Evolutionary conservation across 2,329 filamentous ascomycete species (phyloP), one percentile per base, ranked within the genome.

Genomic region (Coniochaeta pulveracea): DNA sequence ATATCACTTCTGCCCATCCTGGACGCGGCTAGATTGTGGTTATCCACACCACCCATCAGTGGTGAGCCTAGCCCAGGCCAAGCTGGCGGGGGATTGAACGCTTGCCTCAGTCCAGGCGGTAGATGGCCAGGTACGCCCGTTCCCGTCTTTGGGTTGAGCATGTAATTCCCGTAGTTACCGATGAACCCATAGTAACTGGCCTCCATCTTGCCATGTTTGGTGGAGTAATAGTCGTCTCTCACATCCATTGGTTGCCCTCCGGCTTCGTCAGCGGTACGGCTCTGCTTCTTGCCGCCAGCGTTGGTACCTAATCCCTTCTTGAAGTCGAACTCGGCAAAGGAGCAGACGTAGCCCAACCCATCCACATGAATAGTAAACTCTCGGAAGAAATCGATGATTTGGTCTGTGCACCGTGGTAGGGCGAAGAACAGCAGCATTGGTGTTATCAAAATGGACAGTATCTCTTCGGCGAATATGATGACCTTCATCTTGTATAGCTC

Each of bases 131-230:
- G 71, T n/a, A 23, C 21, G n/a, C n/a, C n/a, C 14, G 78, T 69
- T 2, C 76, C 77, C 6, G 72, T 75, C 52, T 76, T 79, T 4
- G 78, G 76, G 46, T 85, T 84, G 31, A 78, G 71, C 11, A 80
- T 75, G 48, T 95, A 96, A 46, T 93, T 73, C 10, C 80, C 75
- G 47, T 98, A 98, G 45, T 93, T 88, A 50, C 95, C 86, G 38
- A 95, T 64, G 54, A 98, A 98, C 3, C 88, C 86, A 48, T 91
- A 88, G 52, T 95, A 91, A 0, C 89, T 96, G 11, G 86, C 84
- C n/a, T 91, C 80, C 85, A 98, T 94, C 61, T 98, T 98, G 41
- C 88, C 85, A 48, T 98, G 88, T 50, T 95, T 95, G 8, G 86
- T 85, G 15, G 85, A 78, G 50, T 91, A 96, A 53, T 96, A 96